Evolutionary conservation across 306 rosid genomes (phyloP).

Genomic region (Trifolium dubium): DNA sequence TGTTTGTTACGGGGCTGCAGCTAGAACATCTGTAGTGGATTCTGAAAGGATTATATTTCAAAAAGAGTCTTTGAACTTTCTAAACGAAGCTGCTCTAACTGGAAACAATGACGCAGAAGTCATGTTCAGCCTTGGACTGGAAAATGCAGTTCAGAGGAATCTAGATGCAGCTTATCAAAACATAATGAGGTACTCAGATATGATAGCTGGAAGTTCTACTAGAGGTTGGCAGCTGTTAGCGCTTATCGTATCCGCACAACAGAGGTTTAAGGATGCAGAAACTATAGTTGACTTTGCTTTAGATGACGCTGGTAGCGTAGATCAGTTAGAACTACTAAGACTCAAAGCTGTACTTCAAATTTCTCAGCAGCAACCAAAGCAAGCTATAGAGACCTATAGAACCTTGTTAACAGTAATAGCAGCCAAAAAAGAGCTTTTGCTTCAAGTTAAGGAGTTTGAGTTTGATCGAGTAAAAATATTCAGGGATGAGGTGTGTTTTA

Average conservation of each 20-base stretch:
- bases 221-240: conserved; percentile 79
- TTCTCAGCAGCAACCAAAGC: conserved; percentile 80
- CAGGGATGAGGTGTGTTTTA: conserved; percentile 59
- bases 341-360: conserved; percentile 85
- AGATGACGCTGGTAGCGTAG: conserved; percentile 70
- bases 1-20: conserved; percentile 71
- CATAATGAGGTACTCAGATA: conserved; percentile 64
- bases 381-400: conserved; percentile 91
- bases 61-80: conserved; percentile 66
- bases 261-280: conserved; percentile 78
- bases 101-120: conserved; percentile 62
- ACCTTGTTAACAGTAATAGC: conserved; percentile 74
- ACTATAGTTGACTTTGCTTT: conserved; percentile 77
- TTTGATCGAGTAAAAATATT: conserved; percentile 43
- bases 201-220: conserved; percentile 65
- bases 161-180: conserved; percentile 65
- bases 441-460: conserved; percentile 48
- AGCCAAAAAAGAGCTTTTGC: conserved; percentile 62
- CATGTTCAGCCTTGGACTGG: conserved; percentile 65
- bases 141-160: conserved; percentile 87
- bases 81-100: conserved; percentile 53
- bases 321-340: conserved; percentile 80
- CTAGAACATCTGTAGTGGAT: conserved; percentile 76
- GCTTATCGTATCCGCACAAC: conserved; percentile 80
- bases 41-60: conserved; percentile 70